Percentiles rank a stretch among this genome's conserved stretches.
Evolutionary conservation across 345 rosid species (phyloP).

Genomic region (Trapa incisa): DNA sequence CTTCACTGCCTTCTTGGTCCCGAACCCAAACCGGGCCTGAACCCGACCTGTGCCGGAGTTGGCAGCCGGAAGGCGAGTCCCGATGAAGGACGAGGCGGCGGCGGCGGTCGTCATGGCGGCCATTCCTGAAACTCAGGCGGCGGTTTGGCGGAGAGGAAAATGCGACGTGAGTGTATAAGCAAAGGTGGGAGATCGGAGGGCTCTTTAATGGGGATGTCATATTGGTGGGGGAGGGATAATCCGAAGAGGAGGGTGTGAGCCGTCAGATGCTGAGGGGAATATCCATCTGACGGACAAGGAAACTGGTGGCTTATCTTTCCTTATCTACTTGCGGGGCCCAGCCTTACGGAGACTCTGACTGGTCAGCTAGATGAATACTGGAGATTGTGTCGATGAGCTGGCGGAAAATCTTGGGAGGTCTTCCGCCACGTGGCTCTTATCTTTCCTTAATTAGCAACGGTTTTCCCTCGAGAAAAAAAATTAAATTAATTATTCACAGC

Average conservation of each 20-base stretch:
- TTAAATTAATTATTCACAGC: too few relatives aligned
- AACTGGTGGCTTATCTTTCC: conserved; percentile 37
- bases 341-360: neutral
- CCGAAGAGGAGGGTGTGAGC: conserved; percentile 9
- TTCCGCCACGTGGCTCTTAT: too few relatives aligned
- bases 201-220: conserved; percentile 7
- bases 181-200: neutral
- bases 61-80: conserved; percentile 37
- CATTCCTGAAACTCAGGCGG: conserved; percentile 19
- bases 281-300: conserved; percentile 57
- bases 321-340: conserved; percentile 41
- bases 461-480: too few relatives aligned
- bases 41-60: conserved; percentile 28
- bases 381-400: neutral
- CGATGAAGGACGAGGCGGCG: conserved; percentile 49
- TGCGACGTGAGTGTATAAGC: neutral
- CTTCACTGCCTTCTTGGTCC: conserved; percentile 30
- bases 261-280: conserved; percentile 42
- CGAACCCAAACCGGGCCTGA: conserved; percentile 49
- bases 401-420: too few relatives aligned
- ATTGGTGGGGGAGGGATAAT: conserved; percentile 9
- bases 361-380: neutral
- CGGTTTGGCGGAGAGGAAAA: neutral
- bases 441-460: too few relatives aligned
- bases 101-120: conserved; percentile 46